Evolutionary conservation across 2,329 filamentous ascomycete species (phyloP).

Genomic region (Colletotrichum echinochloae): DNA sequence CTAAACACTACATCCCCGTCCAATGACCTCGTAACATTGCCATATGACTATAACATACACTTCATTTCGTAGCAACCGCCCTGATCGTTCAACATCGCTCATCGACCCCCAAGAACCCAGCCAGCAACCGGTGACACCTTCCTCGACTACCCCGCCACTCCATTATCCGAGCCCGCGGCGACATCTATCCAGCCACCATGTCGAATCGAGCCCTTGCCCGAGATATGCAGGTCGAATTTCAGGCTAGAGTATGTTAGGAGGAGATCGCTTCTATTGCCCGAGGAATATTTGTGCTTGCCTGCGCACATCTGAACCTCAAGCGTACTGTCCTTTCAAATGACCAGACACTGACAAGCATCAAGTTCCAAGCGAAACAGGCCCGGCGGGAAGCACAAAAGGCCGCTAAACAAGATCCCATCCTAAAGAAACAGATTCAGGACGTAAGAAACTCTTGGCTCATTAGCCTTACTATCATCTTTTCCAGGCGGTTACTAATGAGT

Average conservation of each 20-base stretch:
- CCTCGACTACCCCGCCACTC: background rate
- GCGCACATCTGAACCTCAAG: background rate
- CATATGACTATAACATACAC: background rate
- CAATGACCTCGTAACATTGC: constrained; percentile 5
- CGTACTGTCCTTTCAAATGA: no score
- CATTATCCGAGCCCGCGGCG: constrained; percentile 5
- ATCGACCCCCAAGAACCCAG: background rate
- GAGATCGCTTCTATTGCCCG: background rate
- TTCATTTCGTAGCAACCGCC: background rate
- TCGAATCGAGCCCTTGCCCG: constrained; percentile 69
- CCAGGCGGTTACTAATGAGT: background rate
- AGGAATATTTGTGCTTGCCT: background rate
- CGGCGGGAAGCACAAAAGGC: constrained; percentile 71
- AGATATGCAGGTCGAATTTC: constrained; percentile 73
- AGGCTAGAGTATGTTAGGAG: constrained; percentile 61
- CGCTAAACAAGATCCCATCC: constrained; percentile 69
- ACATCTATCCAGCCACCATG: constrained; percentile 55
- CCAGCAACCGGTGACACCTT: background rate
- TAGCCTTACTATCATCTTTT: no score
- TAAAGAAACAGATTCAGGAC: constrained; percentile 73
- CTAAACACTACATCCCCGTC: background rate
- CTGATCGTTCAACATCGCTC: background rate
- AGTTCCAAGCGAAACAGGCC: constrained; percentile 73
- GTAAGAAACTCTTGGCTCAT: constrained; percentile 43
- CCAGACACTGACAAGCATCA: constrained; percentile 2